Evolutionary conservation across 2,329 filamentous ascomycete species (phyloP).

Genomic region (Fusarium sp.): DNA sequence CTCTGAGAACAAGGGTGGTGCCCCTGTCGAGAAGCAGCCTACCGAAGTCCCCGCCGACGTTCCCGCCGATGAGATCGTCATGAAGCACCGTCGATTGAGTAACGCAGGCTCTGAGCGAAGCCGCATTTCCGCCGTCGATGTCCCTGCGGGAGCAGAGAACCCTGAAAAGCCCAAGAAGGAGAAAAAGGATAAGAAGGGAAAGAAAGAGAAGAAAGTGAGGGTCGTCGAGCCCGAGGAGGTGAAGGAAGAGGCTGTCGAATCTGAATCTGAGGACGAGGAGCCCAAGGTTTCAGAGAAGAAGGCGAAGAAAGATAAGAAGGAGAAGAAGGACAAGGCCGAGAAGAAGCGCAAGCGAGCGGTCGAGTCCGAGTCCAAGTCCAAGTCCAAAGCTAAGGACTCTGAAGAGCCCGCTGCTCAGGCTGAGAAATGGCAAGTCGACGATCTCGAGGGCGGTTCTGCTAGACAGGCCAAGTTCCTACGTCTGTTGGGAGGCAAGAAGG

Average conservation of each 20-base stretch:
- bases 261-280: constrained; percentile 22
- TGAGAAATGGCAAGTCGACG: constrained; percentile 65
- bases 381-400: constrained; percentile 29
- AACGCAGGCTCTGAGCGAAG: constrained; percentile 45
- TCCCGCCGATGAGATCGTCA: constrained; percentile 47
- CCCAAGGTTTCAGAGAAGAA: constrained; percentile 45
- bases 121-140: constrained; percentile 28
- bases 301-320: constrained; percentile 52
- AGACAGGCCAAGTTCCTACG: constrained; percentile 68
- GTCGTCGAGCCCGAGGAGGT: constrained; percentile 21
- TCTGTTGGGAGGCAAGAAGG: constrained; percentile 65
- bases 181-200: constrained; percentile 48
- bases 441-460: constrained; percentile 61
- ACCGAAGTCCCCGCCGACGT: constrained; percentile 39
- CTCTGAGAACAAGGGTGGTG: constrained; percentile 43
- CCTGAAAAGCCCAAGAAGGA: constrained; percentile 40
- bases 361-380: constrained; percentile 25
- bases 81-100: constrained; percentile 49
- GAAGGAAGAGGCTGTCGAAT: constrained; percentile 39
- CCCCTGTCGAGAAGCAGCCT: constrained; percentile 31
- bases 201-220: constrained; percentile 44
- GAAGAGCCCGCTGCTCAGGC: constrained; percentile 31
- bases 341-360: constrained; percentile 52
- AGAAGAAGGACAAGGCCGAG: constrained; percentile 44
- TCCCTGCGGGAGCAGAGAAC: constrained; percentile 37